Evolutionary conservation across 1,284 basidiomycete species (phyloP), one percentile per base, ranked within the genome.

Genomic region (Heterobasidion annosum): DNA sequence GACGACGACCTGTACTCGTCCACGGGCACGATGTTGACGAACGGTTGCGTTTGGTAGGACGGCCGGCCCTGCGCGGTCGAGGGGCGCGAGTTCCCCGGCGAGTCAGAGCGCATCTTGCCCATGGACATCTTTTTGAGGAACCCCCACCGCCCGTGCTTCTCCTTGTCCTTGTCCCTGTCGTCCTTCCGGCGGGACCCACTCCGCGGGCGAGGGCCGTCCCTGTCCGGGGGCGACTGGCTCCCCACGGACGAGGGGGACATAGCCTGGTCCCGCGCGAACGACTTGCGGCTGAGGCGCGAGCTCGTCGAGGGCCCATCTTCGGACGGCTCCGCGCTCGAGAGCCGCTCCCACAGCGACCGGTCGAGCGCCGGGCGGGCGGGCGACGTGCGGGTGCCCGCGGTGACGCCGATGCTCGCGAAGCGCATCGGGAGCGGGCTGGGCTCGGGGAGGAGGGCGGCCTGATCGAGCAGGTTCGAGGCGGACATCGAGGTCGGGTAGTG

Each of bases 61-160:
- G 33, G 48, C 33, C 48, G 62, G 12, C 60, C 60, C 18, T 65
- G 64, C 19, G 64, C 51, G 18, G 66, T 62, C 43, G 67, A 62
- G 9, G 70, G 67, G 2, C 71, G 68, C 9, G 71, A 57, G 16
- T 18, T 25, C 1, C 61, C 58, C 33, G 81, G 74, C 15, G 75
- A 68, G 52, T 88, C 83, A n/a, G 70, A 59, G 63, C 80, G 81
- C 70, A 91, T 85, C 68, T 88, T 89, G 19, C 91, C 87, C 89
- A 94, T 93, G 9, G 91, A 94, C 89, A 97, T 94, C 73, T 97
- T 97, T 72, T 93, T 92, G 57, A 97, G 73, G 73, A 97, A 95
- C 2, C 93, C 91, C 91, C 92, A 95, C 56, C 88, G 83, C 55
- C 82, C 82, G 47, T 72, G 72, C 67, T 85, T 85, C 57, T 82